phyloP scores from a whole-genome alignment of 306 rosid species.

The Castanea sativa region DNA sequence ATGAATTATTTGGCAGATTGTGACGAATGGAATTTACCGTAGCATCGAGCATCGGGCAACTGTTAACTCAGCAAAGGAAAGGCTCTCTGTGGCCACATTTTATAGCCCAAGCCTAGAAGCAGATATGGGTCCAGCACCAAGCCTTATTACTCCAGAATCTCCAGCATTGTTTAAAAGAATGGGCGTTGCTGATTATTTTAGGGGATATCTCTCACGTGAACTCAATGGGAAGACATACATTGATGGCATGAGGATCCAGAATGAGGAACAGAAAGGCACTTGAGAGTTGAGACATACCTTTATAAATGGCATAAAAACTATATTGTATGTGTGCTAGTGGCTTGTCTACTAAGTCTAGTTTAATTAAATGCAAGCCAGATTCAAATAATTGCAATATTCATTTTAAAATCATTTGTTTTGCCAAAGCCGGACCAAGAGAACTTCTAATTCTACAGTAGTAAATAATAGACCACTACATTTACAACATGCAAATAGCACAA shows the following conservation, averaged over 20 bases:
- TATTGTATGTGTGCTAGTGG: too few species aligned
- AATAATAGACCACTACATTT: too few species aligned
- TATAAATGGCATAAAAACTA: too few species aligned
- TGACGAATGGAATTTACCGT: constrained; percentile 28
- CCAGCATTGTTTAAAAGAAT: constrained; percentile 30
- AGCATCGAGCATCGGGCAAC: constrained; percentile 34
- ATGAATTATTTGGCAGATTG: constrained; percentile 1
- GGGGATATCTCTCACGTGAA: background rate
- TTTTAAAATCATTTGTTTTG: too few species aligned
- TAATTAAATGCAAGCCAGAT: too few species aligned
- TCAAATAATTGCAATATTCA: too few species aligned
- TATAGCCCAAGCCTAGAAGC: constrained; percentile 21
- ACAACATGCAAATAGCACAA: too few species aligned
- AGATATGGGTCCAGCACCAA: constrained; percentile 34
- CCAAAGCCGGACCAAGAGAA: too few species aligned
- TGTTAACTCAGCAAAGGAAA: constrained; percentile 25
- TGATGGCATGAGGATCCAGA: constrained; percentile 23
- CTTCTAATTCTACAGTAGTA: too few species aligned
- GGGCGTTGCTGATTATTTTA: constrained; percentile 15
- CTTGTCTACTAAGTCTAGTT: too few species aligned
- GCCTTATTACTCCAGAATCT: constrained; percentile 17
- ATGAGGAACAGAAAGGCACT: background rate
- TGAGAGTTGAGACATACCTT: background rate
- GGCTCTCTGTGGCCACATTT: constrained; percentile 37
- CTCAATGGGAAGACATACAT: constrained; percentile 22